A percentile compares a stretch with the other conserved stretches of the same genome.
phyloP scores from a whole-genome alignment of 1,284 basidiomycete genomes.

The Pseudozyma flocculosa region DNA sequence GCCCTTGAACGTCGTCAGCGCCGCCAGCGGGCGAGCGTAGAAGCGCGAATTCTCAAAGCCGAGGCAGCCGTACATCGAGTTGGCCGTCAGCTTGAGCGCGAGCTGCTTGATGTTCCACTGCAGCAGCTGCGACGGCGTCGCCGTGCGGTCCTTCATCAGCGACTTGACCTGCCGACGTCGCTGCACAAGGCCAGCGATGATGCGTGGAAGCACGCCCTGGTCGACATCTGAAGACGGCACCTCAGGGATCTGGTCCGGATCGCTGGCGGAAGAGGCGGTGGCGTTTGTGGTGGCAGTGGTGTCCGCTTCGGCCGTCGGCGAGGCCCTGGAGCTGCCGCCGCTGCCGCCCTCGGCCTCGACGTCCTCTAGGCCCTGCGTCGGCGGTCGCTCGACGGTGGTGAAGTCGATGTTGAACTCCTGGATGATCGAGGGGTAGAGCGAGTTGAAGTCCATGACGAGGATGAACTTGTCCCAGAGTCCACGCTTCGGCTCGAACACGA shows the following conservation, averaged over 20 bases:
- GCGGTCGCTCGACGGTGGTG: constrained; percentile 78
- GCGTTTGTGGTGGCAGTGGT: no score
- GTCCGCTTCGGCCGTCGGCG: constrained; percentile 12
- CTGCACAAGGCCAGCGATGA: constrained; percentile 90
- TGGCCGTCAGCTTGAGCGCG: constrained; percentile 95
- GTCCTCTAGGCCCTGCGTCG: constrained; percentile 62
- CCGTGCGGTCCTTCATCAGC: constrained; percentile 87
- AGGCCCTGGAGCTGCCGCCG: neutral
- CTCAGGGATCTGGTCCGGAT: constrained; percentile 75
- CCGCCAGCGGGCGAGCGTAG: constrained; percentile 93
- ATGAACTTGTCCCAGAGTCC: constrained; percentile 96
- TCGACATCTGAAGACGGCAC: constrained; percentile 72
- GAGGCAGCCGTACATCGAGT: constrained; percentile 99
- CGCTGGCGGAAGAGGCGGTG: constrained; percentile 13
- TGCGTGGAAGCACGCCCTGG: constrained; percentile 88
- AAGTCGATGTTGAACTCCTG: constrained; percentile 99
- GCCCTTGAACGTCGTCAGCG: constrained; percentile 95
- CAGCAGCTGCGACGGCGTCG: constrained; percentile 73
- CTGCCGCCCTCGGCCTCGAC: constrained; percentile 2
- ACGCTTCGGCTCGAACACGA: constrained; percentile 95
- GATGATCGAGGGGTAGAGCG: constrained; percentile 97
- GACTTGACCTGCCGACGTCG: constrained; percentile 87
- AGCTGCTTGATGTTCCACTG: constrained; percentile 96
- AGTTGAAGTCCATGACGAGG: constrained; percentile 99
- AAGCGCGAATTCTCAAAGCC: constrained; percentile 97